Conservation (phyloP, 1,284 basidiomycete species). For the Ganoderma leucocontextum region DNA sequence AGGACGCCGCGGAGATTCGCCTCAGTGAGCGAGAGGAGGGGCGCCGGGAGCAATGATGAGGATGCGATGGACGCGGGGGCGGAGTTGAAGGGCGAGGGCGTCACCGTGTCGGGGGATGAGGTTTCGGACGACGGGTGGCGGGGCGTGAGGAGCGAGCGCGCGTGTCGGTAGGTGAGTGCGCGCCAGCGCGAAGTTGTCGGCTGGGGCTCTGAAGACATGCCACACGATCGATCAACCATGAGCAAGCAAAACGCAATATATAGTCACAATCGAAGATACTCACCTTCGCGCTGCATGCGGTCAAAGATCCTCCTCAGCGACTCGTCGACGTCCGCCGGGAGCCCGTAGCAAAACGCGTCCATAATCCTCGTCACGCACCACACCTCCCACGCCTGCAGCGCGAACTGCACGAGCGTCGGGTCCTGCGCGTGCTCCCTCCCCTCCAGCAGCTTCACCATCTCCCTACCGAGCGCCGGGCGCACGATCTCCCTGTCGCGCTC, state of each 20-base stretch:
- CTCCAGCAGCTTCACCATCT: slow-evolving; percentile 41
- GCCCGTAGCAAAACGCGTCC: slow-evolving; percentile 47
- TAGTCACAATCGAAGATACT: slow-evolving; percentile 15
- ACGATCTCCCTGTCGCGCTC: slow-evolving; percentile 44
- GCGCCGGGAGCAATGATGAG: slow-evolving; percentile 26
- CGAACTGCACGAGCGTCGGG: slow-evolving; percentile 49
- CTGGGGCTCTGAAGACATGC: slow-evolving; percentile 42
- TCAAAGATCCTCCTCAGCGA: slow-evolving; percentile 45
- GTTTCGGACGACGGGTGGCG: slow-evolving; percentile 29
- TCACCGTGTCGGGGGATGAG: slow-evolving; percentile 29
- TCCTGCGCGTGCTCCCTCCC: slow-evolving; percentile 43
- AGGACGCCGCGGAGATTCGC: slow-evolving; percentile 45
- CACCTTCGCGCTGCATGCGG: slow-evolving; percentile 46
- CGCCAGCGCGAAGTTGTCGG: slow-evolving; percentile 50
- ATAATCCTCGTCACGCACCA: slow-evolving; percentile 46
- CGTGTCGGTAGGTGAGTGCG: slow-evolving; percentile 45
- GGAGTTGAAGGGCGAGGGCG: slow-evolving; percentile 38
- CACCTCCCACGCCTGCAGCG: slow-evolving; percentile 51
- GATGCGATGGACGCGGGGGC: slow-evolving; percentile 31
- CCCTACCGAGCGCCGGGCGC: slow-evolving; percentile 41
- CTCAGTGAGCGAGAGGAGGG: slow-evolving; percentile 31
- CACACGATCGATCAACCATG: neutral
- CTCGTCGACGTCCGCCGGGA: slow-evolving; percentile 44
- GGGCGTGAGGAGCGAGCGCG: slow-evolving; percentile 38
- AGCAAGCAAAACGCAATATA: neutral